These are phyloP conservation scores for Claviceps sp. DNA, from an alignment of 2,329 filamentous ascomycete genomes.

Conservation along the genomic window DNA sequence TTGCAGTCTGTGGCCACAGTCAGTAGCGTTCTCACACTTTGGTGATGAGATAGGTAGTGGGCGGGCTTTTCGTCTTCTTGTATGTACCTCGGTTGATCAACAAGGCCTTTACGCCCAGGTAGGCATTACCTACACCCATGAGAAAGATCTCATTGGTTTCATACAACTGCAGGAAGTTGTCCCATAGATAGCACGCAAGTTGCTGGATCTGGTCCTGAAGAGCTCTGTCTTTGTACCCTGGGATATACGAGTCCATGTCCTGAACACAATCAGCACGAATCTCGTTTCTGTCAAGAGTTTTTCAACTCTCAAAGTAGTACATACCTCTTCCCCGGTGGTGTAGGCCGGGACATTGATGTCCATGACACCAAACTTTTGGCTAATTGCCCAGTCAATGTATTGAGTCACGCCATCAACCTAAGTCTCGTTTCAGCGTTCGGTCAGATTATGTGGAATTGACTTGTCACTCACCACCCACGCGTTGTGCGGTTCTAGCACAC, in stretches of 20 bases:
- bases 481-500: constrained; percentile 68
- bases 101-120: constrained; percentile 68
- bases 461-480: constrained; percentile 61
- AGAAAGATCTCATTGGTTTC: constrained; percentile 64
- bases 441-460: neutral
- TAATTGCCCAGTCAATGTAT: constrained; percentile 73
- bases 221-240: constrained; percentile 29
- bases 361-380: constrained; percentile 69
- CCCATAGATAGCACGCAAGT: constrained; percentile 80
- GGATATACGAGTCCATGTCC: constrained; percentile 35
- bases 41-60: neutral
- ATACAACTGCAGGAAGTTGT: constrained; percentile 83
- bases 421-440: constrained; percentile 12
- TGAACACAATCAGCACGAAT: constrained; percentile 8
- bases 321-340: constrained; percentile 49
- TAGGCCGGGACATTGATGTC: constrained; percentile 84
- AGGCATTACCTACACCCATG: constrained; percentile 81
- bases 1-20: constrained; percentile 39
- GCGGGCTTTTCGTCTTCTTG: neutral
- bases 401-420: constrained; percentile 69
- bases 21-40: neutral
- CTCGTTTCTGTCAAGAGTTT: neutral
- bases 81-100: constrained; percentile 58
- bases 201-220: constrained; percentile 53
- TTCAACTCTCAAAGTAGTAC: constrained; percentile 3